Base-by-base conservation (phyloP, 768 basidiomycete species). In the Polyporus arcularius region DNA sequence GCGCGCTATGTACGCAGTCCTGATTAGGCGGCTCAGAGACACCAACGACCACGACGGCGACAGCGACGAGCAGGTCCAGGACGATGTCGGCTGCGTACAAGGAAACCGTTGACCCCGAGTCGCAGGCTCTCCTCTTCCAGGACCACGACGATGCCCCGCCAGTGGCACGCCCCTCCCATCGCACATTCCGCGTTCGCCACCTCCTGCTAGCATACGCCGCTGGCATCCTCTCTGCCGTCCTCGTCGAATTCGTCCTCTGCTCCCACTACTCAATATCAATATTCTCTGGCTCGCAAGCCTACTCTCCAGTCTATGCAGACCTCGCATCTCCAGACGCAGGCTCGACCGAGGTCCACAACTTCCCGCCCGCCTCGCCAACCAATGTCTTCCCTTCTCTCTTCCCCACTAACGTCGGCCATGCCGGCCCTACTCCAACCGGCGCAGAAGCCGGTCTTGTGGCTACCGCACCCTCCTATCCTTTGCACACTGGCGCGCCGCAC, bases 401-500 rank as follows among this genome's bases (percentile, higher is more conserved):
- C 72, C 92, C 92, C 4, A 82, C 89, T 32, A 66, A 85, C 65
- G 86, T 94, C 4, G 92, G 92, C 40, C 86, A 92, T 70, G 78
- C 87, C 3, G 92, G 92, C 15, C 80, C 77, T 26, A 94, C 91
- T 1, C 88, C 90, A 0, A 94, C 90, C 0, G 90, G 90, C 16
- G 90, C 87, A 8, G 90, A 92, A 67, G 79, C 90, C 1, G 89
- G 80, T 3, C 75, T 91, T 39, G 82, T 93, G 31, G 81, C 80
- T 4, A 92, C 90, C 4, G 90, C 88, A 0, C 90, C 90, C 14
- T 75, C 82, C n/a, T 91, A 92, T 68, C 92, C 92, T 8, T 67
- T 89, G 14, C 90, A 94, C 55, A 85, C 86, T 0, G 89, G 85
- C 10, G 85, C 86, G 2, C 78, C 87, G 3, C 79, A 85, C 49